These are phyloP conservation scores for Rhynchospora tenuis DNA, from an alignment of 176 grass and related monocot genomes.

Conservation along the genomic window DNA sequence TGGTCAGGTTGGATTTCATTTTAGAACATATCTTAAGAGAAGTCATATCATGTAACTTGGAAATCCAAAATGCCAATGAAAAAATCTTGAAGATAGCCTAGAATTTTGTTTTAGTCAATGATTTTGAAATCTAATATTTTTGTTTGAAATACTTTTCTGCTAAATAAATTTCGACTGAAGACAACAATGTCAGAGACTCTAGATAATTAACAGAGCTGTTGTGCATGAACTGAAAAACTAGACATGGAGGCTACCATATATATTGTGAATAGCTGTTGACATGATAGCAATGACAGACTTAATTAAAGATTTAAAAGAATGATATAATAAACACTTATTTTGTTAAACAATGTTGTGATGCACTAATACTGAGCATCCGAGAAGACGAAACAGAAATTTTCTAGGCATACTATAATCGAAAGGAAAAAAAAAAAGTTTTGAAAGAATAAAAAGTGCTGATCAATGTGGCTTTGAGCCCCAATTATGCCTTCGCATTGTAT, in stretches of 20 bases:
- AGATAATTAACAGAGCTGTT: too few relatives aligned
- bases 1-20: too few relatives aligned
- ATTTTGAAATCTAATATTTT: background rate
- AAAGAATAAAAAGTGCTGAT: background rate
- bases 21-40: too few relatives aligned
- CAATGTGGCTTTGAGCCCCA: background rate
- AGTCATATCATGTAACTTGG: too few relatives aligned
- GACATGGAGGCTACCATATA: background rate
- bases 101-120: background rate
- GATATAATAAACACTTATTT: background rate
- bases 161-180: background rate
- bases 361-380: background rate
- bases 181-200: too few relatives aligned
- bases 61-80: background rate
- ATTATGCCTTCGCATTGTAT: background rate
- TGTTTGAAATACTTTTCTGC: background rate
- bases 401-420: background rate
- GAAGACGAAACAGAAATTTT: background rate
- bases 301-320: background rate
- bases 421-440: background rate
- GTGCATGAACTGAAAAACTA: background rate
- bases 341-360: conserved; percentile 1
- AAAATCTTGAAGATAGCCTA: background rate
- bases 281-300: background rate
- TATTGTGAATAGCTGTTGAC: background rate